phyloP scores from a whole-genome alignment of 805 yeast genomes.

The Suhomyces sp. region DNA sequence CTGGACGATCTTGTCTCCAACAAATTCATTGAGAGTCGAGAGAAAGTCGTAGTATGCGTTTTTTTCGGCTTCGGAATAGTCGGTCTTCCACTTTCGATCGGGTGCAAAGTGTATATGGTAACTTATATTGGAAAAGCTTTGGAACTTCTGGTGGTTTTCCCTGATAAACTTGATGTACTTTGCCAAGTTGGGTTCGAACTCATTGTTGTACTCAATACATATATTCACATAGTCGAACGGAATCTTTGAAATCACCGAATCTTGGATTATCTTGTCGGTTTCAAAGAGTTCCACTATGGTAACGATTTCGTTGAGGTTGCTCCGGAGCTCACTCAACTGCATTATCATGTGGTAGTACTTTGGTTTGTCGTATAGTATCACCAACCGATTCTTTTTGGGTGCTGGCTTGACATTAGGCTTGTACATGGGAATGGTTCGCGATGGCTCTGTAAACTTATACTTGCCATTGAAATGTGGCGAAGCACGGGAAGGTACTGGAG shows the following conservation, averaged over 20 bases:
- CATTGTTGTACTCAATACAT: constrained; percentile 30
- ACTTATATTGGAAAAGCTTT: constrained; percentile 19
- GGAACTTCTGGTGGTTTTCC: constrained; percentile 13
- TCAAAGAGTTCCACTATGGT: constrained; percentile 18
- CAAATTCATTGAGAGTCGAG: constrained; percentile 17
- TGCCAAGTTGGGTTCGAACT: constrained; percentile 23
- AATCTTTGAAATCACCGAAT: constrained; percentile 9
- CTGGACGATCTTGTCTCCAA: constrained; percentile 31
- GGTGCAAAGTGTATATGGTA: constrained; percentile 37
- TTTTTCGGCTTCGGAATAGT: constrained; percentile 23
- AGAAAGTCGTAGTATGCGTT: constrained; percentile 24
- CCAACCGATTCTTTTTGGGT: constrained; percentile 12
- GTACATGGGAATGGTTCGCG: not conserved
- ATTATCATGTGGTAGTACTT: constrained; percentile 24
- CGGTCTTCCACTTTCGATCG: constrained; percentile 28
- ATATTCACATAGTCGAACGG: constrained; percentile 23
- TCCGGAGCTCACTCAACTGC: constrained; percentile 22
- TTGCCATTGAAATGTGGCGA: not conserved
- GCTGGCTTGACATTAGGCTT: not conserved
- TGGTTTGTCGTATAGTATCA: constrained; percentile 26
- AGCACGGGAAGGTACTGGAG: not conserved
- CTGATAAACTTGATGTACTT: constrained; percentile 20
- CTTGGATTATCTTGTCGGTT: constrained; percentile 13
- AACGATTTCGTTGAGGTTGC: constrained; percentile 13
- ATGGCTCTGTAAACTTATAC: not conserved